Conservation (phyloP, 805 yeast genomes). For the Clavispora santaluciae region DNA sequence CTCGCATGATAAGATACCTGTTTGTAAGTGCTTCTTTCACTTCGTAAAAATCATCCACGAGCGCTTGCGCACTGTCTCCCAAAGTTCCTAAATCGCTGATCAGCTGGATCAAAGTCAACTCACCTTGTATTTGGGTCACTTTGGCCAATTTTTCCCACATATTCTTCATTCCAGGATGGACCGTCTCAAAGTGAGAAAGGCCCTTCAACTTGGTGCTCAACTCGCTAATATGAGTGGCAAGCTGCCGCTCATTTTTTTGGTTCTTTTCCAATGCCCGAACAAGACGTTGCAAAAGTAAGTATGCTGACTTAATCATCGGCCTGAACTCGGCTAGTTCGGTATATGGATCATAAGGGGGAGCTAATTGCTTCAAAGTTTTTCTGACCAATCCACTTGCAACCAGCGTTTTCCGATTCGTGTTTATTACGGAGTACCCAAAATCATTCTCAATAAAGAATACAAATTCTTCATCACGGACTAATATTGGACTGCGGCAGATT, state of each 20-base stretch:
- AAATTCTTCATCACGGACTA: constrained; percentile 83
- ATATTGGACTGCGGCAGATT: constrained; percentile 67
- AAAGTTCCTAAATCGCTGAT: constrained; percentile 68
- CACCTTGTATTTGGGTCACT: constrained; percentile 66
- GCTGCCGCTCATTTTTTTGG: constrained; percentile 53
- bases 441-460: constrained; percentile 79
- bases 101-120: constrained; percentile 66
- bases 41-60: constrained; percentile 72
- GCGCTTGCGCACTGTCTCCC: constrained; percentile 65
- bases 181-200: constrained; percentile 38
- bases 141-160: constrained; percentile 79
- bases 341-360: constrained; percentile 87
- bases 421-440: constrained; percentile 58
- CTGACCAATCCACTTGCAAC: constrained; percentile 83
- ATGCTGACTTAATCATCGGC: constrained; percentile 77
- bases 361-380: constrained; percentile 85
- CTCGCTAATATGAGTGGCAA: constrained; percentile 45
- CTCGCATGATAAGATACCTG: constrained; percentile 89
- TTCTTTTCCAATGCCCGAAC: constrained; percentile 47
- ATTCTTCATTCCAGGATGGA: constrained; percentile 65
- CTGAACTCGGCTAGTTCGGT: constrained; percentile 78
- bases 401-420: constrained; percentile 49
- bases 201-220: constrained; percentile 37
- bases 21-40: constrained; percentile 92
- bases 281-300: constrained; percentile 54